A percentile compares a stretch with the other conserved stretches of the same genome.
Conservation (phyloP, 2,329 filamentous ascomycete species). For the Diaporthe vexans region DNA sequence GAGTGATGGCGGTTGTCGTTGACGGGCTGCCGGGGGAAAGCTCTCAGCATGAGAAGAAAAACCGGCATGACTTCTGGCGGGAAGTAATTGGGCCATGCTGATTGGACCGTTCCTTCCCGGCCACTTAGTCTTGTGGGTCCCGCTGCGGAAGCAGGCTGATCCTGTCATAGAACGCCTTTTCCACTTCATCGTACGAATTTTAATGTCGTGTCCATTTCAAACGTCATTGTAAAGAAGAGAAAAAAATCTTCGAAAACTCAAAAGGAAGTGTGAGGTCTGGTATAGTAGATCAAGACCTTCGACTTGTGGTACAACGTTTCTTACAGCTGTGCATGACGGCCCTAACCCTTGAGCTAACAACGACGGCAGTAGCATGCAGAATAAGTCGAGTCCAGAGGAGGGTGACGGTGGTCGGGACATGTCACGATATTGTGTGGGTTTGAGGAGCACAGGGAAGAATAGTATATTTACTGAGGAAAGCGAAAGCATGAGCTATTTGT, state of each 20-base stretch:
- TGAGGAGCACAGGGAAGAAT: neutral
- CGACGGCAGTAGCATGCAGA: neutral
- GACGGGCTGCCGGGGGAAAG: constrained; percentile 54
- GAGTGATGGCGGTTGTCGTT: constrained; percentile 47
- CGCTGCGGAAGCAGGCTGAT: constrained; percentile 6
- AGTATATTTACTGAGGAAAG: neutral
- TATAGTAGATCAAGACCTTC: neutral
- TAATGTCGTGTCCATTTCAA: too few relatives aligned
- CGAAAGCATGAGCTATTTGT: neutral
- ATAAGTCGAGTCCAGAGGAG: neutral
- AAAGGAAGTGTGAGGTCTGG: neutral
- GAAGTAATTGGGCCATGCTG: constrained; percentile 60
- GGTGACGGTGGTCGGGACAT: neutral
- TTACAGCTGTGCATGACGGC: neutral
- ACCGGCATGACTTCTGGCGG: constrained; percentile 46
- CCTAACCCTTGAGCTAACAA: constrained; percentile 35
- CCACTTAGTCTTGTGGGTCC: constrained; percentile 5
- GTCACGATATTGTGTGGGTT: neutral
- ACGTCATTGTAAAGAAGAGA: too few relatives aligned
- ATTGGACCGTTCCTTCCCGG: constrained; percentile 55
- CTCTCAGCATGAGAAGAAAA: constrained; percentile 57
- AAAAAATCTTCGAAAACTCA: neutral
- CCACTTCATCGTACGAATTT: neutral
- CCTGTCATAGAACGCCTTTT: neutral
- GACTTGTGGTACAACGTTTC: neutral